These are phyloP conservation scores for Coemansia sp. DNA, from an alignment of 192 early-diverging fungal genomes.

Conservation along the genomic window DNA sequence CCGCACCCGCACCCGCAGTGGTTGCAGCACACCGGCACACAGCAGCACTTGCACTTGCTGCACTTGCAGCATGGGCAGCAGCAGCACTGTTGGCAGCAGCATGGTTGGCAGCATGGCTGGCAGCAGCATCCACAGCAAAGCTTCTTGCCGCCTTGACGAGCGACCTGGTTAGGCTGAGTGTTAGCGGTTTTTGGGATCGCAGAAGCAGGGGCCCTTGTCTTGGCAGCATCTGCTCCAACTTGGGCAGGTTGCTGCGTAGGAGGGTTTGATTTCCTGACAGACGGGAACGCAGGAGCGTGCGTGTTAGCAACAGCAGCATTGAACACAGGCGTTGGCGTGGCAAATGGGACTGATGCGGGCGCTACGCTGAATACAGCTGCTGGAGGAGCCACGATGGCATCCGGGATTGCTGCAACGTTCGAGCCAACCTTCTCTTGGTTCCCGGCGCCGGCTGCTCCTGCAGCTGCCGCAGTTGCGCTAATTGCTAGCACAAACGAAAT, in stretches of 20 bases:
- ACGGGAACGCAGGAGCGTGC: not conserved
- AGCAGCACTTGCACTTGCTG: constrained; percentile 51
- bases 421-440: not conserved
- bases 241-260: not conserved
- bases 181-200: not conserved
- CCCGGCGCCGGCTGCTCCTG: not conserved
- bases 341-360: not conserved
- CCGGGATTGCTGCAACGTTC: constrained; percentile 6
- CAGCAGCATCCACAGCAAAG: constrained; percentile 50
- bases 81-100: constrained; percentile 44
- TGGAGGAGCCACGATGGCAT: not conserved
- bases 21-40: constrained; percentile 36
- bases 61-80: constrained; percentile 39
- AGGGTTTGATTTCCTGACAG: not conserved
- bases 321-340: constrained; percentile 3
- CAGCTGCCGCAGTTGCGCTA: constrained; percentile 23
- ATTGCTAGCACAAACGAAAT: constrained; percentile 34
- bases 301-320: not conserved
- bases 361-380: not conserved
- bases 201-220: not conserved
- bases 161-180: constrained; percentile 5
- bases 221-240: not conserved
- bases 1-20: constrained; percentile 19
- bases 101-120: constrained; percentile 33
- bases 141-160: constrained; percentile 28